Evolutionary conservation across 805 yeast species (phyloP).

Genomic region (Candida maesae): DNA sequence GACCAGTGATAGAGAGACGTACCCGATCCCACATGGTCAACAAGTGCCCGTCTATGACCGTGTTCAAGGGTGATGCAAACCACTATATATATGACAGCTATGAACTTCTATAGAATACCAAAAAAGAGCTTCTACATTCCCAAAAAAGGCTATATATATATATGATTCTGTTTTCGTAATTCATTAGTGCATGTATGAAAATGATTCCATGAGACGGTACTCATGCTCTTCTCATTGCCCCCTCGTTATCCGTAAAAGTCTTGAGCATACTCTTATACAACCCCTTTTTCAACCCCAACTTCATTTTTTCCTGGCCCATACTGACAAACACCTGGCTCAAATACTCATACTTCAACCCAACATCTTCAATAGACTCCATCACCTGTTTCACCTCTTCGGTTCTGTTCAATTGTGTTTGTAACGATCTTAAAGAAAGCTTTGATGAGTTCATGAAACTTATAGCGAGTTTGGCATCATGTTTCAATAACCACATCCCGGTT

Average conservation of each 20-base stretch:
- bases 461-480: slow-evolving; percentile 20
- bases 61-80: neutral
- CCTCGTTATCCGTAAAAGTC: slow-evolving; percentile 4
- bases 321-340: slow-evolving; percentile 20
- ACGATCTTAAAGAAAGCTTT: slow-evolving; percentile 9
- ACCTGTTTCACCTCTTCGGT: slow-evolving; percentile 18
- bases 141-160: no score
- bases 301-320: slow-evolving; percentile 20
- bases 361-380: slow-evolving; percentile 18
- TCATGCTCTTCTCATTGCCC: slow-evolving; percentile 3
- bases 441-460: slow-evolving; percentile 21
- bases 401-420: slow-evolving; percentile 11
- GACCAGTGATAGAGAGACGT: slow-evolving; percentile 11
- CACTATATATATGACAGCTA: no score
- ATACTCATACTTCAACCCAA: slow-evolving; percentile 18
- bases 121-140: no score
- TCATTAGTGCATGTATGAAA: no score
- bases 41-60: slow-evolving; percentile 10
- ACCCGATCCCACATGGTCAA: slow-evolving; percentile 27
- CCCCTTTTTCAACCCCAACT: slow-evolving; percentile 13
- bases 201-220: no score
- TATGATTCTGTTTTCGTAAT: no score
- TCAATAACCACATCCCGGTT: slow-evolving; percentile 21
- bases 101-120: no score
- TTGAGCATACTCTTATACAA: slow-evolving; percentile 16